A percentile compares a stretch with the other conserved stretches of the same genome.
Conservation (phyloP, 2,329 filamentous ascomycete genomes). For the Xylariaceae sp. region DNA sequence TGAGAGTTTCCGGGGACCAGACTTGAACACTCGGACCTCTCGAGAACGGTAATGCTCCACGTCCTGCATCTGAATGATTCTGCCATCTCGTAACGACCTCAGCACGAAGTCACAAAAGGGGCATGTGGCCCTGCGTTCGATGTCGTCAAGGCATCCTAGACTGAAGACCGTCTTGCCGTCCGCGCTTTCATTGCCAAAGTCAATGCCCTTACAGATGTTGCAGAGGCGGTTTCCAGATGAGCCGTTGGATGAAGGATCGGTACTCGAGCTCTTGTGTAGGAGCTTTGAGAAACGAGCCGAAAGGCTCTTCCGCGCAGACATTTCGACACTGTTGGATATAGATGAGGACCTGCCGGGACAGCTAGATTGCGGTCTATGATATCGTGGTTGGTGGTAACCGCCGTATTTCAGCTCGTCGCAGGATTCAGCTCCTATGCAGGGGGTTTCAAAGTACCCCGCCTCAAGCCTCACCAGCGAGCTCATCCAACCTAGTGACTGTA, state of each 20-base stretch:
- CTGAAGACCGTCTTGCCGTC: constrained; percentile 4
- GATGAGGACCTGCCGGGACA: too few relatives aligned
- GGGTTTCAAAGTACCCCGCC: too few relatives aligned
- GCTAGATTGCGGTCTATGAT: too few relatives aligned
- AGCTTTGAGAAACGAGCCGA: constrained; percentile 14
- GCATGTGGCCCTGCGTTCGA: constrained; percentile 10
- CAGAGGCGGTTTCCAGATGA: constrained; percentile 6
- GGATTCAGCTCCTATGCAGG: too few relatives aligned
- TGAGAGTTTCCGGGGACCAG: constrained; percentile 5
- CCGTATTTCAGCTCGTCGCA: too few relatives aligned
- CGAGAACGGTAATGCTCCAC: constrained; percentile 14
- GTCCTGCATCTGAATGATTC: constrained; percentile 13
- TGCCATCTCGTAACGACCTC: constrained; percentile 11
- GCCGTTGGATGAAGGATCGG: background rate
- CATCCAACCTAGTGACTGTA: too few relatives aligned
- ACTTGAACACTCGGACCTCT: constrained; percentile 10
- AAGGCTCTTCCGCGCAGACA: constrained; percentile 8
- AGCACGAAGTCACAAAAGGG: constrained; percentile 13
- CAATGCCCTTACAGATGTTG: constrained; percentile 11
- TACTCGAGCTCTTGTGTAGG: constrained; percentile 5
- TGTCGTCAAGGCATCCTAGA: constrained; percentile 11
- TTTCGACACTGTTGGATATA: background rate
- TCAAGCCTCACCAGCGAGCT: too few relatives aligned
- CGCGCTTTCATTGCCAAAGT: constrained; percentile 5
- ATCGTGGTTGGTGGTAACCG: too few relatives aligned